Percentiles rank a stretch among this genome's conserved stretches.
Evolutionary conservation across 75 land plant species (phyloP).

Genomic region (Azolla pinnata): DNA sequence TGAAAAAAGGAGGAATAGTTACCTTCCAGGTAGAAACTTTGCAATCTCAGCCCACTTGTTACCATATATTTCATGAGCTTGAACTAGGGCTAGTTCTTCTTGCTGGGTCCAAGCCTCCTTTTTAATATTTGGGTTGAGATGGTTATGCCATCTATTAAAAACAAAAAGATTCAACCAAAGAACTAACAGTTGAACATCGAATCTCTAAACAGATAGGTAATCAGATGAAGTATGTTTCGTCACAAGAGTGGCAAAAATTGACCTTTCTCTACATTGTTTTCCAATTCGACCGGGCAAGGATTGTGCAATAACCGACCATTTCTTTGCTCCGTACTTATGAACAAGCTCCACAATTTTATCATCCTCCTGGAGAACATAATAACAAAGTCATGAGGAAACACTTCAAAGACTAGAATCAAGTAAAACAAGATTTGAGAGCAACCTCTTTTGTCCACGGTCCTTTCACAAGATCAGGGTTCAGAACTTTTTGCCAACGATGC

Average conservation of each 20-base stretch:
- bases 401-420: not conserved
- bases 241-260: not conserved
- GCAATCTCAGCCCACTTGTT: conserved; percentile 96
- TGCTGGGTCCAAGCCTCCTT: conserved; percentile 76
- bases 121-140: conserved; percentile 72
- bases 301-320: conserved; percentile 67
- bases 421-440: not conserved
- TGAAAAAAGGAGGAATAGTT: not conserved
- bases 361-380: conserved; percentile 43
- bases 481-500: conserved; percentile 86
- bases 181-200: too few relatives aligned
- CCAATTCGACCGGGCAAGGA: conserved; percentile 80
- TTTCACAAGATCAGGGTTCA: conserved; percentile 66
- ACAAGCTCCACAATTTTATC: conserved; percentile 52
- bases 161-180: too few relatives aligned
- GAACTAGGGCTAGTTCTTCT: conserved; percentile 59
- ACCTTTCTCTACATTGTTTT: conserved; percentile 97
- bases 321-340: conserved; percentile 46
- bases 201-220: too few relatives aligned
- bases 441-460: conserved; percentile 75
- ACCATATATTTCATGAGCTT: conserved; percentile 62
- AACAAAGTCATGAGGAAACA: not conserved
- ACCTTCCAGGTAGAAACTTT: conserved; percentile 78
- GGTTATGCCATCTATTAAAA: conserved; percentile 93
- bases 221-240: too few relatives aligned